Conservation (phyloP, 768 basidiomycete genomes). For the Neoboletus brunneissimus region DNA sequence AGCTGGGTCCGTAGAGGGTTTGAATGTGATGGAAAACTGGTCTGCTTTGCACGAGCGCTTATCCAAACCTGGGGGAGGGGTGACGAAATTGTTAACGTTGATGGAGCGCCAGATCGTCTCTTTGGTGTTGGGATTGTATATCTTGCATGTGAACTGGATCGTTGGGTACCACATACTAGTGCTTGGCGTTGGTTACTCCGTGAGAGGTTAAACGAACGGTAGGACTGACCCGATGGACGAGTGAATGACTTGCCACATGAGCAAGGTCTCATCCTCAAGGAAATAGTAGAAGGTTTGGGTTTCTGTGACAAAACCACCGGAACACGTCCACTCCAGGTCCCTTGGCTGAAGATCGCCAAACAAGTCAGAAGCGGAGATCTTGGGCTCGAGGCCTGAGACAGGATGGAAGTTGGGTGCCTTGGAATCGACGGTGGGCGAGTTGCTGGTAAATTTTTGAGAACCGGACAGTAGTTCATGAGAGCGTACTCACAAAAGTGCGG, state of each 20-base stretch:
- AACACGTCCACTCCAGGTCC: slow-evolving; percentile 82
- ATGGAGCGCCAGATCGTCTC: slow-evolving; percentile 81
- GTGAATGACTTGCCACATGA: slow-evolving; percentile 87
- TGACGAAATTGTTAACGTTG: slow-evolving; percentile 77
- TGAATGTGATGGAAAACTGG: slow-evolving; percentile 73
- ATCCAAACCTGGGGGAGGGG: slow-evolving; percentile 73
- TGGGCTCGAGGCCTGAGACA: slow-evolving; percentile 51
- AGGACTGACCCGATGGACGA: slow-evolving; percentile 78
- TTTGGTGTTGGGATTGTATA: slow-evolving; percentile 74
- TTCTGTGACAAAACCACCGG: slow-evolving; percentile 84
- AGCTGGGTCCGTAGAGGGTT: slow-evolving; percentile 52
- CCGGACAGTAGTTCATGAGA: neutral
- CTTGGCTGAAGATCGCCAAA: slow-evolving; percentile 72
- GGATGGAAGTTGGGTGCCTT: slow-evolving; percentile 80
- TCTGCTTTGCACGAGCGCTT: slow-evolving; percentile 85
- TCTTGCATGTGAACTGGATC: slow-evolving; percentile 91
- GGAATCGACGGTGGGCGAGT: slow-evolving; percentile 56
- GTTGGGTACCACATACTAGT: slow-evolving; percentile 88
- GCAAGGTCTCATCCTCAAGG: slow-evolving; percentile 70
- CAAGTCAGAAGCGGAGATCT: slow-evolving; percentile 53
- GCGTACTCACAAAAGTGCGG: slow-evolving; percentile 71
- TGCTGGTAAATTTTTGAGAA: slow-evolving; percentile 37
- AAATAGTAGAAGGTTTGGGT: slow-evolving; percentile 87
- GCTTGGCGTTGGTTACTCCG: slow-evolving; percentile 10
- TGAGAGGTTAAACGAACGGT: slow-evolving; percentile 2